Evolutionary conservation across 2,329 filamentous ascomycete species (phyloP), one percentile per base, ranked within the genome.

Genomic region (Dactylellina cionopaga): DNA sequence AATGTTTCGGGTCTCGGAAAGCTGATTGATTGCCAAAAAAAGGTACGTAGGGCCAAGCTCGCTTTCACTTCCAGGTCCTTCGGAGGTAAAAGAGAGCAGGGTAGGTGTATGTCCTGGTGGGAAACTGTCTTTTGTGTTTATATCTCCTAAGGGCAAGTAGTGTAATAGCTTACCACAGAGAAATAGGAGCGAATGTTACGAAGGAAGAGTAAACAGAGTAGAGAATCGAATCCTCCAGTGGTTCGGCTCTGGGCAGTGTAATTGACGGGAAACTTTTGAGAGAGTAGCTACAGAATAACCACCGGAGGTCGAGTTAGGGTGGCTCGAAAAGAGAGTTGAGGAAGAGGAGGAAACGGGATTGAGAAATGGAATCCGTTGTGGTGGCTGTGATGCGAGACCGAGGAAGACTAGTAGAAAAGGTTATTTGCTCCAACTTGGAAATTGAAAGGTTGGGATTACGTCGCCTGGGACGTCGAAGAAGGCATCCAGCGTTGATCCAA

Each of bases 281-380:
- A 33, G 11, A 35, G 58, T 51, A 62, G 64, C 58, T 72, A 72
- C 33, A 54, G 59, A 27, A 59, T 59, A 72, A 64, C 58, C 58
- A 65, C 68, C 69, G 56, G 71, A 75, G 75, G 75, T 70, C 62
- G 75, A 75, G 54, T 65, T 75, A 76, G 73, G 68, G 74, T 60
- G 73, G 55, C 37, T 66, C 60, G 55, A 63, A 66, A 55, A 76
- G 70, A 52, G 70, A 74, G 64, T 66, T 69, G 56, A 74, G 51
- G 59, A 63, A 75, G 74, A 74, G 68, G 29, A 65, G 60, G 27
- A 72, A 72, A 31, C 72, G 75, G 70, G 74, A 74, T 72, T 74
- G 63, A 68, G 59, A 69, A 70, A 74, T 39, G 35, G 46, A 74
- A 68, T 63, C 70, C 69, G 65, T 66, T 64, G 58, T 59, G 74